phyloP scores from a whole-genome alignment of 805 yeast genomes.

The Barnettozyma sp. region DNA sequence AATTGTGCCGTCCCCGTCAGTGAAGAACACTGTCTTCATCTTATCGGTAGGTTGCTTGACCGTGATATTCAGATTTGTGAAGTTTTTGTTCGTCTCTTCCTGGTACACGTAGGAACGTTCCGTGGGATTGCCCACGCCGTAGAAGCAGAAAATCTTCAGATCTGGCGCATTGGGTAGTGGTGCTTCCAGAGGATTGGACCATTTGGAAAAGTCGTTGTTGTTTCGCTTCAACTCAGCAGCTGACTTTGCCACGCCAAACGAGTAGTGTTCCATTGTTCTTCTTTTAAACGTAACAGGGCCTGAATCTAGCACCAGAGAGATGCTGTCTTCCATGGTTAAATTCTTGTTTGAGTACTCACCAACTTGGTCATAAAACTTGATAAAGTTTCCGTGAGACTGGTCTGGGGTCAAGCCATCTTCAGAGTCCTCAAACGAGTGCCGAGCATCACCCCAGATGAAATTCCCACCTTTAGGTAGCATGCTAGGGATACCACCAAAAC shows the following conservation, averaged over 20 bases:
- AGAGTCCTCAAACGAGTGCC: conserved; percentile 65
- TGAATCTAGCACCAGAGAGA: conserved; percentile 54
- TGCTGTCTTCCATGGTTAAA: conserved; percentile 58
- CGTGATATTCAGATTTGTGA: conserved; percentile 54
- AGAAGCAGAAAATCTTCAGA: conserved; percentile 80
- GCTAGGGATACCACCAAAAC: conserved; percentile 92
- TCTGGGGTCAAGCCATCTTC: conserved; percentile 3
- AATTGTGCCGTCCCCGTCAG: conserved; percentile 97
- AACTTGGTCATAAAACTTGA: conserved; percentile 47
- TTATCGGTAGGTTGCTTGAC: conserved; percentile 57
- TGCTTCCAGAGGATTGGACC: conserved; percentile 94
- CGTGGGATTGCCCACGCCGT: conserved; percentile 96
- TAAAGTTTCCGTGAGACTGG: conserved; percentile 61
- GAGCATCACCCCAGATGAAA: conserved; percentile 73
- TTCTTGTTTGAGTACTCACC: conserved; percentile 42
- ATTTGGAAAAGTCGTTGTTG: conserved; percentile 65
- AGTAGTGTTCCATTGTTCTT: conserved; percentile 63
- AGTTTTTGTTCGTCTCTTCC: conserved; percentile 50
- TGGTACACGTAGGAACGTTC: conserved; percentile 87
- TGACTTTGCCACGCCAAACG: conserved; percentile 67
- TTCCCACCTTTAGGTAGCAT: conserved; percentile 97
- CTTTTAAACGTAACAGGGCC: conserved; percentile 74
- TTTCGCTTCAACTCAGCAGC: conserved; percentile 54
- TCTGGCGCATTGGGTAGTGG: conserved; percentile 91
- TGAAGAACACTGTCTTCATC: conserved; percentile 61